Conservation (phyloP, 495 filamentous ascomycete genomes). For the Aspergillus mulundensis region DNA sequence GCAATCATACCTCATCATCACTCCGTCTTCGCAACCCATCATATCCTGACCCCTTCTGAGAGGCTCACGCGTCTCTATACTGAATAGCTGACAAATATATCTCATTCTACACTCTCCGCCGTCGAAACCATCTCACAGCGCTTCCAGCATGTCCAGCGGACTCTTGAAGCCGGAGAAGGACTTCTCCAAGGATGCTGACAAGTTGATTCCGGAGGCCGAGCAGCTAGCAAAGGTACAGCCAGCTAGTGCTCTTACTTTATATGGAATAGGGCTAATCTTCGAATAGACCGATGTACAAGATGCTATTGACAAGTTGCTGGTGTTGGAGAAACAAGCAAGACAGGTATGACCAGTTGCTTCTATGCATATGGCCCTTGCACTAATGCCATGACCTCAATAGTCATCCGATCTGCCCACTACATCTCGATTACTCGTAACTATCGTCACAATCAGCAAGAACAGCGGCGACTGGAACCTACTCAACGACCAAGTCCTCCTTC, state of each 20-base stretch:
- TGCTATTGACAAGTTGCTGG: slow-evolving; percentile 88
- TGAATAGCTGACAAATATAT: not conserved
- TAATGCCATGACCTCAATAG: slow-evolving; percentile 38
- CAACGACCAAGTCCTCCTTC: slow-evolving; percentile 90
- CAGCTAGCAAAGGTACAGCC: slow-evolving; percentile 72
- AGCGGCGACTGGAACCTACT: slow-evolving; percentile 86
- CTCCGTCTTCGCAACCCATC: slow-evolving; percentile 9
- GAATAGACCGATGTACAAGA: slow-evolving; percentile 69
- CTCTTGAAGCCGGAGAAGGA: slow-evolving; percentile 68
- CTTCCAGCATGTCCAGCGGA: slow-evolving; percentile 56
- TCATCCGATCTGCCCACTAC: slow-evolving; percentile 94
- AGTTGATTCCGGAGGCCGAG: slow-evolving; percentile 83
- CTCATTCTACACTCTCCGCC: not conserved
- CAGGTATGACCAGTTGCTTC: slow-evolving; percentile 57
- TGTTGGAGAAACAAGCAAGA: slow-evolving; percentile 91
- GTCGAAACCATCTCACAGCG: slow-evolving; percentile 11
- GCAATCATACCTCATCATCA: slow-evolving; percentile 16
- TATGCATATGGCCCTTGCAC: not conserved
- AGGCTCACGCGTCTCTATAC: not conserved
- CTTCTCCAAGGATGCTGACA: slow-evolving; percentile 87
- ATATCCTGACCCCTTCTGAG: not conserved
- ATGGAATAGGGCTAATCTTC: slow-evolving; percentile 12
- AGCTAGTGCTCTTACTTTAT: not conserved
- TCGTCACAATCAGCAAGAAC: slow-evolving; percentile 93
- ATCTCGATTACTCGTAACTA: slow-evolving; percentile 76